Conservation (phyloP, 176 grass and related monocot species). For the Zoysia japonica region DNA sequence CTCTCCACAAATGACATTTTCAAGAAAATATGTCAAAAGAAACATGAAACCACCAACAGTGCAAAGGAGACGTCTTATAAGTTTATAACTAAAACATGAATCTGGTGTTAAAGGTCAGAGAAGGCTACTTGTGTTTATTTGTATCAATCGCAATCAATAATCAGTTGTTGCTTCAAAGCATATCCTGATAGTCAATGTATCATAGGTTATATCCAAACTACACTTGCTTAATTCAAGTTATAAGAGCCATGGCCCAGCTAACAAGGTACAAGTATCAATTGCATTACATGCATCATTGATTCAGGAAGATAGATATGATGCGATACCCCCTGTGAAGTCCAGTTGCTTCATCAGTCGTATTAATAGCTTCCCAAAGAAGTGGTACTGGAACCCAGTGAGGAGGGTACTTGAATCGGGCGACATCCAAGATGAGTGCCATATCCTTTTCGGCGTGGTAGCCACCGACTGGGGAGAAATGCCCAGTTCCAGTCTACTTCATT, state of each 20-base stretch:
- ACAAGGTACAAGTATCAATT: background rate
- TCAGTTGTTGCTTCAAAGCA: background rate
- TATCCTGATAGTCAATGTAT: background rate
- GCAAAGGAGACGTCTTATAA: background rate
- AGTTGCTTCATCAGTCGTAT: constrained; percentile 80
- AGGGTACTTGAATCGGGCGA: constrained; percentile 93
- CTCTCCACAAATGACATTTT: background rate
- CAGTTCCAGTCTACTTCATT: constrained; percentile 72
- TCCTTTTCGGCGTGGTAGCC: constrained; percentile 76
- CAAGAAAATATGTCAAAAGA: background rate
- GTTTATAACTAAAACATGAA: background rate
- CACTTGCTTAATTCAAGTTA: background rate
- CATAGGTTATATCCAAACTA: background rate
- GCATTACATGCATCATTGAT: background rate
- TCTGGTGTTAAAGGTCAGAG: background rate
- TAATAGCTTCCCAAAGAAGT: constrained; percentile 93
- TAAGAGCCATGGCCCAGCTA: background rate
- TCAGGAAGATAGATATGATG: background rate
- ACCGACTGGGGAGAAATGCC: constrained; percentile 95
- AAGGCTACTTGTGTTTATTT: background rate
- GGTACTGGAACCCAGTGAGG: constrained; percentile 89
- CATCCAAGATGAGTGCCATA: constrained; percentile 90
- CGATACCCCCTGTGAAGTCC: constrained; percentile 65
- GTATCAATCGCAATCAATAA: background rate
- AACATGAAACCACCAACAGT: background rate